phyloP scores from a whole-genome alignment of 768 basidiomycete genomes.

The Termitomyces sp. region DNA sequence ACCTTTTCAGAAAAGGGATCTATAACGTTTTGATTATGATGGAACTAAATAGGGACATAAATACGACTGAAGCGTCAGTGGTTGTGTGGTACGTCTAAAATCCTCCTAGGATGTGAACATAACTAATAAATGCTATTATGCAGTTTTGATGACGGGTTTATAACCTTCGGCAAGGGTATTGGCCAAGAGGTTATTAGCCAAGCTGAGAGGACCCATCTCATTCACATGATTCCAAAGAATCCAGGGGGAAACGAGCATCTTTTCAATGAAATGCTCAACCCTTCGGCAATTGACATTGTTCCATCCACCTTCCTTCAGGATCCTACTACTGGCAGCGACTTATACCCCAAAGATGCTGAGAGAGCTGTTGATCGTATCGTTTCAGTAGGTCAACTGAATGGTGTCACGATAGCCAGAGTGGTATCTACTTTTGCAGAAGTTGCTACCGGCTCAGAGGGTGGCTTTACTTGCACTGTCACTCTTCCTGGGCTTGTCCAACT shows the following conservation, averaged over 20 bases:
- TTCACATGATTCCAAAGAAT: constrained; percentile 5
- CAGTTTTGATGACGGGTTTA: constrained; percentile 2
- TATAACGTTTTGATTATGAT: constrained; percentile 64
- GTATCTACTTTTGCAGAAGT: constrained; percentile 36
- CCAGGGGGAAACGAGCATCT: not conserved
- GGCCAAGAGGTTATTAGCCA: not conserved
- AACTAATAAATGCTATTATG: not conserved
- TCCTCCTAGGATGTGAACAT: not conserved
- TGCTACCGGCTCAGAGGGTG: constrained; percentile 17
- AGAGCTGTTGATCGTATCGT: constrained; percentile 51
- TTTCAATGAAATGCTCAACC: not conserved
- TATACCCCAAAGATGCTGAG: constrained; percentile 56
- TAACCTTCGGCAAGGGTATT: not conserved
- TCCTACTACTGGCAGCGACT: constrained; percentile 54
- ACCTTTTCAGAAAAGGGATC: constrained; percentile 46
- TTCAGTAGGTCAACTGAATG: constrained; percentile 16
- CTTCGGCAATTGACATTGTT: constrained; percentile 25
- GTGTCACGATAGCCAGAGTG: constrained; percentile 15
- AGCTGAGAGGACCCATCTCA: not conserved
- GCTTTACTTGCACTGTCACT: constrained; percentile 44
- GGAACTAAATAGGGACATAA: constrained; percentile 54
- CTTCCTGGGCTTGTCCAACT: constrained; percentile 37
- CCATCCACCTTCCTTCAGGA: constrained; percentile 44
- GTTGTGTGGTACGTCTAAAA: constrained; percentile 51
- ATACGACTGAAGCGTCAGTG: constrained; percentile 49